A percentile compares a stretch with the other conserved stretches of the same genome.
Evolutionary conservation across 768 basidiomycete genomes (phyloP).

Genomic region (Suillus cothurnatus): DNA sequence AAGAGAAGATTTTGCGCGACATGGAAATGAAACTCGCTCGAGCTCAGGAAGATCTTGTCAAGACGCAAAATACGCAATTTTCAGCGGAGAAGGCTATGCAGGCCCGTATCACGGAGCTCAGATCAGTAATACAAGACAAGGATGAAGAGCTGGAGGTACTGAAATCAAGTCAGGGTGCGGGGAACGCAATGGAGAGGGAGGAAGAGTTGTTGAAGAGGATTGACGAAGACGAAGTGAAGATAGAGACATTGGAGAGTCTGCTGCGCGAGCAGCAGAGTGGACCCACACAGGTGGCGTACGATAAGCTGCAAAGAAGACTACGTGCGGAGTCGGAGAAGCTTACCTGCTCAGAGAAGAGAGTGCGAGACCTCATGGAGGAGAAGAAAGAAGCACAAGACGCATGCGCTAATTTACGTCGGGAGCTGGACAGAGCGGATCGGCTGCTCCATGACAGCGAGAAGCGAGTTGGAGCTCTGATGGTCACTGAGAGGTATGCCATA

Average conservation of each 20-base stretch:
- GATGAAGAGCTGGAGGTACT: conserved; percentile 60
- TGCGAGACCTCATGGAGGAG: conserved; percentile 51
- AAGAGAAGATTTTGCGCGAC: conserved; percentile 44
- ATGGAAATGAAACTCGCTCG: conserved; percentile 51
- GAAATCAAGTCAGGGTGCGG: conserved; percentile 37
- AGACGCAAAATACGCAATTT: conserved; percentile 59
- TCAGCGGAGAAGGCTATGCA: conserved; percentile 52
- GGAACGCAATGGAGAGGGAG: conserved; percentile 51
- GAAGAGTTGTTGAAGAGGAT: conserved; percentile 63
- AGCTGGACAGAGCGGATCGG: conserved; percentile 30
- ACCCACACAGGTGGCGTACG: conserved; percentile 35
- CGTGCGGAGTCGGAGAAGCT: conserved; percentile 44
- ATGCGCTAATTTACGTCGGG: conserved; percentile 38
- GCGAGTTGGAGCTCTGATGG: conserved; percentile 28
- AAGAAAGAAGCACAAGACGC: conserved; percentile 52
- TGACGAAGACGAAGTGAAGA: conserved; percentile 73
- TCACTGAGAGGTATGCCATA: conserved; percentile 28
- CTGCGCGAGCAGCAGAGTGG: conserved; percentile 43
- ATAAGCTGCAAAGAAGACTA: conserved; percentile 44
- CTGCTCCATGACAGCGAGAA: conserved; percentile 23
- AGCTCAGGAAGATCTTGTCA: conserved; percentile 50
- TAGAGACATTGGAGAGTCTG: conserved; percentile 55
- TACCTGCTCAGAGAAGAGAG: conserved; percentile 43
- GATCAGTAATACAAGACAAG: conserved; percentile 50
- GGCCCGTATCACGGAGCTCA: conserved; percentile 46